phyloP scores from a whole-genome alignment of 805 yeast genomes.

The Yamadazyma olivae region DNA sequence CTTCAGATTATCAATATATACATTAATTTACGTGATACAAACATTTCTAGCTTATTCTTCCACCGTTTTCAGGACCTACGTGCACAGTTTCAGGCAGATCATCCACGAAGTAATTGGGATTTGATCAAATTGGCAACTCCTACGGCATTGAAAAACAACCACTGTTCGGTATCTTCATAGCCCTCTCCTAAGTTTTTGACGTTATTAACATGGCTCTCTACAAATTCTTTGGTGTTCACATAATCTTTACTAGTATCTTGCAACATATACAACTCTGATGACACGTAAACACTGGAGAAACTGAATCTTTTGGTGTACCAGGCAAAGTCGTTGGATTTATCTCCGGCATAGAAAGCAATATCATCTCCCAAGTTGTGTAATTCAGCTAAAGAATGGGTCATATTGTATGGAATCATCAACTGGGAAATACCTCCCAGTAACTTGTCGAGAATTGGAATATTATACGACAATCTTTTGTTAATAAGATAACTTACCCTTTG shows the following conservation, averaged over 20 bases:
- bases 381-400: constrained; percentile 57
- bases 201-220: constrained; percentile 53
- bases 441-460: constrained; percentile 43
- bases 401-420: constrained; percentile 62
- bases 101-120: constrained; percentile 67
- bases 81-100: too few species aligned
- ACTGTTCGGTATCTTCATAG: constrained; percentile 68
- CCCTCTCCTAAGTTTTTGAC: constrained; percentile 55
- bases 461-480: constrained; percentile 50
- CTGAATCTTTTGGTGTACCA: constrained; percentile 91
- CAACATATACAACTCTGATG: constrained; percentile 76
- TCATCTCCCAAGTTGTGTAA: constrained; percentile 80
- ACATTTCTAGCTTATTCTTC: not conserved
- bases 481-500: constrained; percentile 44
- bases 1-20: too few species aligned
- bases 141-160: constrained; percentile 67
- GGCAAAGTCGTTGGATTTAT: constrained; percentile 72
- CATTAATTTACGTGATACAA: not conserved
- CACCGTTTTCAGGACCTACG: too few species aligned
- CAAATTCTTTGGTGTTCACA: constrained; percentile 59
- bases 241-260: constrained; percentile 62
- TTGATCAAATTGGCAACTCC: constrained; percentile 64
- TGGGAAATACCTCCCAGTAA: constrained; percentile 54
- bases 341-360: constrained; percentile 75
- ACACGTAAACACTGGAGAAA: constrained; percentile 66